Base-by-base conservation (phyloP, 2,329 filamentous ascomycete genomes). In the Aspergillus fijiensis region DNA sequence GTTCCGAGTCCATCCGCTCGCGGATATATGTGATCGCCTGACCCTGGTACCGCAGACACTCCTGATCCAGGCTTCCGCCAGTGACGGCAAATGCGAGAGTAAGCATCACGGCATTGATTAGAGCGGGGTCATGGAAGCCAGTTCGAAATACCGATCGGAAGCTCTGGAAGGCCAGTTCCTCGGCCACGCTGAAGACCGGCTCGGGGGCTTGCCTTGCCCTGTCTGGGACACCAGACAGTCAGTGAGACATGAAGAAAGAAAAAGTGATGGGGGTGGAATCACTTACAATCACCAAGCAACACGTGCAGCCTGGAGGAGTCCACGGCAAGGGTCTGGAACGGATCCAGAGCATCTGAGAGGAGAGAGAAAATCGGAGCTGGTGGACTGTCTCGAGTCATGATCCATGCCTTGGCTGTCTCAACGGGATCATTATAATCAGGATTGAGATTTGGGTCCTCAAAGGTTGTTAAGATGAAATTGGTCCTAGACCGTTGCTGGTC, bases 151-250 rank as follows among this genome's bases (percentile, higher is more conserved):
- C 56, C 3, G 50, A 53, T 16, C 25, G 23, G 9, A 58, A 58
- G 27, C 27, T 53, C 50, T 58, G 56, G 23, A 58, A 58, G 14
- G 56, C 49, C 5, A 58, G 49, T 31, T 58, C 56, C 47, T 58
- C 39, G 5, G 50, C 56, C 5, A 58, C 35, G 39, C 56, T 58
- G 27, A 58, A 53, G 35, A 58, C 56, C 49, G 56, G 56, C 50
- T 58, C 56, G 19, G 49, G 49, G 10, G 56, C 56, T 21, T 53
- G 49, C 29, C 56, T 52, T 3, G 55, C 52, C 31, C 52, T 48
- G 16, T 50, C 49, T 57, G 14, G 5, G 16, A 16, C 9, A 27
- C 10, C 19, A 9, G 7, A 25, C n/a, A 16, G 16, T 56, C 4
- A 19, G 11, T 19, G 16, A 1, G 27, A 29, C 2, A 19, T 4